Evolutionary conservation across 140 eudicot genomes (phyloP), one percentile per base, ranked within the genome.

Genomic region (Artemisia princeps): DNA sequence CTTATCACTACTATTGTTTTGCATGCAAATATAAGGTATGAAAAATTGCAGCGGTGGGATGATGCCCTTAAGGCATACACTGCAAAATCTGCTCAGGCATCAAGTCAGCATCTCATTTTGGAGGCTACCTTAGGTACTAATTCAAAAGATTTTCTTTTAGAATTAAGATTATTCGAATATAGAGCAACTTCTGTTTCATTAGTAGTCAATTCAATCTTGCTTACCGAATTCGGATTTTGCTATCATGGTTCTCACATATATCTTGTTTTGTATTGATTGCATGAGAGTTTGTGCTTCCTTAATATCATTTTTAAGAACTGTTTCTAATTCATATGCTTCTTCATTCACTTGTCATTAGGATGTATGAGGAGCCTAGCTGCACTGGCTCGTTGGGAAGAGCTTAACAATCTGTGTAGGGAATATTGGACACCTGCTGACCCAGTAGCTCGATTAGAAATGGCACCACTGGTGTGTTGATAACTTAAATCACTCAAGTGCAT

Each of bases 291-390:
- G 19, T 49, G 40, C 20, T 26, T 37, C 44, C 44, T 37, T 37
- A 37, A 37, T 37, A 37, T 37, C 9, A 37, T 37, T 37, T 37
- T 7, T 37, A 6, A 37, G 10, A 37, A 37, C 2, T 1, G 30
- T 26, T 44, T 23, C 24, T 60, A 64, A 67, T 75, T 9, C 66
- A n/a, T 26, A 15, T 56, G 10, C 24, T 13, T 48, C 54, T 60
- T 54, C 64, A 24, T 42, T 65, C 61, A 54, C 45, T 11, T 72
- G 67, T 53, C 46, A 53, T 59, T 59, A 92, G 99, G 99, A 28
- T 85, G 94, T 22, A 88, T 94, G 96, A 76, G 99, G 80, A 88
- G 99, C 49, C 99, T 94, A 71, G 99, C 94, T 65, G 99, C 99
- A 72, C 65, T 94, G 71, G 99, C 99, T 72, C 95, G 95, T 10